A percentile compares a stretch with the other conserved stretches of the same genome.
phyloP scores from a whole-genome alignment of 2,329 filamentous ascomycete genomes.

The Colletotrichum sublineola region DNA sequence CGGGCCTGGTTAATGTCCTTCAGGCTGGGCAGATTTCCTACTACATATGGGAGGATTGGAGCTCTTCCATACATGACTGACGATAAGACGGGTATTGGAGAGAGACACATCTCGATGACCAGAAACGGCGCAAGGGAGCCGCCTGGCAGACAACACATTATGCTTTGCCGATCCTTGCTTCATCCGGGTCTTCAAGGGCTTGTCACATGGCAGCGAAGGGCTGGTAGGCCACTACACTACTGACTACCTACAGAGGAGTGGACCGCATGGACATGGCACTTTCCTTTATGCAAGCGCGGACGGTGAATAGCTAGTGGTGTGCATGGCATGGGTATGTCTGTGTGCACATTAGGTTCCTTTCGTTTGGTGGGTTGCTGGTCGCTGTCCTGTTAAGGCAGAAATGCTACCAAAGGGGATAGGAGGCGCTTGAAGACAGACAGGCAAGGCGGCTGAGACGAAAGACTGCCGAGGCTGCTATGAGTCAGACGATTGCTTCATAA shows the following conservation, averaged over 20 bases:
- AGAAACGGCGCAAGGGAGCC: not conserved
- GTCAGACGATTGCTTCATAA: not conserved
- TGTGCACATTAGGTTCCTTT: not conserved
- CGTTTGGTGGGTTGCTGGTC: too few relatives aligned
- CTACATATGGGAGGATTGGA: not conserved
- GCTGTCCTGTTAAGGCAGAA: not conserved
- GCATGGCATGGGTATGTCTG: not conserved
- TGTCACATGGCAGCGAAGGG: conserved; percentile 28
- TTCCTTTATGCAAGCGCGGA: not conserved
- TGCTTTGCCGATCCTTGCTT: conserved; percentile 17
- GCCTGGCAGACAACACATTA: not conserved
- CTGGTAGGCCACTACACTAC: not conserved
- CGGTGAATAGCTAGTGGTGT: not conserved
- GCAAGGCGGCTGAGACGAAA: conserved; percentile 2
- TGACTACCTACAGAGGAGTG: too few relatives aligned
- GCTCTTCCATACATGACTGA: conserved; percentile 5
- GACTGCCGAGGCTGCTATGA: conserved; percentile 7
- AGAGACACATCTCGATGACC: conserved; percentile 24
- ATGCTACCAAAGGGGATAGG: not conserved
- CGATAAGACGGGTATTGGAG: too few relatives aligned
- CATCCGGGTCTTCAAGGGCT: conserved; percentile 9
- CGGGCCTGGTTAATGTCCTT: not conserved
- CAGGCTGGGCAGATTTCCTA: not conserved
- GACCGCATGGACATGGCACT: not conserved
- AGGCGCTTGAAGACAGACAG: too few relatives aligned